A percentile compares a stretch with the other conserved stretches of the same genome.
These are phyloP conservation scores for Sequoiadendron giganteum DNA, from an alignment of 75 land plant species.

Conservation along the genomic window DNA sequence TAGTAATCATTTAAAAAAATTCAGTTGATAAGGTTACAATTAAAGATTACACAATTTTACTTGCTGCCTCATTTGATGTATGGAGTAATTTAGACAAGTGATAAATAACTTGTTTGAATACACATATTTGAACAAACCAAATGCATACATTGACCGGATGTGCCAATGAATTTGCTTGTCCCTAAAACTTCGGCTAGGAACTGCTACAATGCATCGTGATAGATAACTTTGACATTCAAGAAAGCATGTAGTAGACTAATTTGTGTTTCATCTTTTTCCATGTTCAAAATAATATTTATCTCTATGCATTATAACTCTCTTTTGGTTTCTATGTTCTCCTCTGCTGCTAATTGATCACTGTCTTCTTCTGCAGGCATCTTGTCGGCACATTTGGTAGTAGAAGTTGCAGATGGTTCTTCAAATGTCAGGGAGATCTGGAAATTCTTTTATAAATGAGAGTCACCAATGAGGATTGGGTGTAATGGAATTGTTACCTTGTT, in stretches of 20 bases:
- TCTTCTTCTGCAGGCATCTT: conserved; percentile 46
- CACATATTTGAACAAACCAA: no score
- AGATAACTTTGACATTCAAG: not conserved
- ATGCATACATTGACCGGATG: not conserved
- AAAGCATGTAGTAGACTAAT: not conserved
- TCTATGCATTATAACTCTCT: not conserved
- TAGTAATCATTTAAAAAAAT: not conserved
- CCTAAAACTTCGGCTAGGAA: not conserved
- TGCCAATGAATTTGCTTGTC: not conserved
- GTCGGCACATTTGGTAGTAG: conserved; percentile 75
- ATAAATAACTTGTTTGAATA: not conserved
- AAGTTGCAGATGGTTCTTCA: conserved; percentile 62
- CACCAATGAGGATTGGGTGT: not conserved
- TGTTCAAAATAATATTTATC: not conserved
- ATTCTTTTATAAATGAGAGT: conserved; percentile 73
- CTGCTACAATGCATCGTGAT: not conserved
- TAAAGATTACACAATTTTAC: not conserved
- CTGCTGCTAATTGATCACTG: not conserved
- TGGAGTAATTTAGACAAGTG: not conserved
- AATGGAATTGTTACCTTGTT: not conserved
- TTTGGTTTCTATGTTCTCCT: not conserved
- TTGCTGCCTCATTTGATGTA: not conserved
- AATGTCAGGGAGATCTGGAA: conserved; percentile 86
- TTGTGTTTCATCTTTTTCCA: not conserved
- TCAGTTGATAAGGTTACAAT: not conserved